phyloP scores from a whole-genome alignment of 345 rosid genomes.

The Excoecaria agallocha region DNA sequence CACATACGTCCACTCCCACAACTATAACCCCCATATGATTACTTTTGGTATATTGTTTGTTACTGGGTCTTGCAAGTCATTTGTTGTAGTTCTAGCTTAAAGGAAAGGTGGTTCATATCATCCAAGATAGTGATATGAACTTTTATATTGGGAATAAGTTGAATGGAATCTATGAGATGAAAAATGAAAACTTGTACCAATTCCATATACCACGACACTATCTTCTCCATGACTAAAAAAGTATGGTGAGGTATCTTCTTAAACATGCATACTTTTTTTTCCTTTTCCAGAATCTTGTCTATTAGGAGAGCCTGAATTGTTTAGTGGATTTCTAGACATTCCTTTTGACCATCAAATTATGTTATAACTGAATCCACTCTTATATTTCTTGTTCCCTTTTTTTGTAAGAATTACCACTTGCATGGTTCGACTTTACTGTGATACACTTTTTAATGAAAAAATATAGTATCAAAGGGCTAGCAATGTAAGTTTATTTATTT shows the following conservation, averaged over 20 bases:
- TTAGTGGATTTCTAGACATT: background rate
- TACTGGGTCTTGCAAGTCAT: background rate
- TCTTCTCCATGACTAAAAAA: background rate
- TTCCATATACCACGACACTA: background rate
- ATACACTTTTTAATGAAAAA: too few relatives aligned
- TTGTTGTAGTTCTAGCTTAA: slow-evolving; percentile 5
- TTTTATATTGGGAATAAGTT: background rate
- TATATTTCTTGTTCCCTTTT: background rate
- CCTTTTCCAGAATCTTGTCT: background rate
- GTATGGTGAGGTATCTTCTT: background rate
- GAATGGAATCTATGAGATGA: background rate
- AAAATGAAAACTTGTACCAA: background rate
- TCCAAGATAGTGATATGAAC: background rate
- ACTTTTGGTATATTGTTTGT: background rate
- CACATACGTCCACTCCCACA: background rate
- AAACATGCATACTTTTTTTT: too few relatives aligned
- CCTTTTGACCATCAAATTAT: background rate
- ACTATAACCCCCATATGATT: background rate
- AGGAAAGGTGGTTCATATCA: background rate
- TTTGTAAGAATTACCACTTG: background rate
- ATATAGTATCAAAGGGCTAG: too few relatives aligned
- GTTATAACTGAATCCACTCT: background rate
- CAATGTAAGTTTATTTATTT: background rate
- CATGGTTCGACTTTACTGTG: too few relatives aligned
- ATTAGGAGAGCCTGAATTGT: background rate